Conservation (phyloP, 1,284 basidiomycete genomes). For the Trichosporon asahii region DNA sequence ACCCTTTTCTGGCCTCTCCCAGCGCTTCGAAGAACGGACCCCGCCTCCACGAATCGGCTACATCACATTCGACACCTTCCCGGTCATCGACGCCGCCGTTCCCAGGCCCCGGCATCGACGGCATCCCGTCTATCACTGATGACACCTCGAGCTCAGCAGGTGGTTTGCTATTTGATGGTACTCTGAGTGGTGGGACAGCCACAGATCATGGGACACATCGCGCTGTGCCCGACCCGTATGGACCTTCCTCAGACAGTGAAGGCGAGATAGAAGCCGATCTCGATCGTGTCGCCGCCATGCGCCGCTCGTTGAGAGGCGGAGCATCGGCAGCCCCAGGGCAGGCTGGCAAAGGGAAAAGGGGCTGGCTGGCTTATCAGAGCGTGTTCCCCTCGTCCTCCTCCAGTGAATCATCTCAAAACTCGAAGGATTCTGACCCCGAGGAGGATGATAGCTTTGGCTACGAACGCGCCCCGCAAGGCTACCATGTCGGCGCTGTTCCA, state of each 20-base stretch:
- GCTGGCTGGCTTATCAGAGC: slow-evolving; percentile 53
- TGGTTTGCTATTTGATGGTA: slow-evolving; percentile 33
- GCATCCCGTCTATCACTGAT: slow-evolving; percentile 37
- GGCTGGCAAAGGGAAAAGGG: slow-evolving; percentile 33
- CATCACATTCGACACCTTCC: slow-evolving; percentile 30
- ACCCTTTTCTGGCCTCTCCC: slow-evolving; percentile 46
- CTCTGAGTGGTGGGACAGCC: not conserved
- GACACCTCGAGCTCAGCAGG: slow-evolving; percentile 29
- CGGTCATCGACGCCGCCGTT: slow-evolving; percentile 40
- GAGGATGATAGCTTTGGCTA: slow-evolving; percentile 22
- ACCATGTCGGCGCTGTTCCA: not conserved
- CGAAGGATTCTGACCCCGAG: slow-evolving; percentile 41
- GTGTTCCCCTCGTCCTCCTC: slow-evolving; percentile 48
- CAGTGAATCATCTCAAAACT: slow-evolving; percentile 35
- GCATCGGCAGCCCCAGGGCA: not conserved
- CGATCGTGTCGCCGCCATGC: slow-evolving; percentile 38
- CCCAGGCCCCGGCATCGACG: slow-evolving; percentile 43
- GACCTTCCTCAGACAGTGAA: slow-evolving; percentile 38
- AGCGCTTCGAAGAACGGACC: slow-evolving; percentile 34
- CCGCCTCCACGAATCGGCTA: slow-evolving; percentile 32
- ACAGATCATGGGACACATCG: not conserved
- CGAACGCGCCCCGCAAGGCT: not conserved
- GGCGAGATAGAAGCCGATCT: slow-evolving; percentile 35
- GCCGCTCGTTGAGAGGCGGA: slow-evolving; percentile 30
- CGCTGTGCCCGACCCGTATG: slow-evolving; percentile 43